Conservation (phyloP, 2,329 filamentous ascomycete species). For the Davidsoniella eucalypti region DNA sequence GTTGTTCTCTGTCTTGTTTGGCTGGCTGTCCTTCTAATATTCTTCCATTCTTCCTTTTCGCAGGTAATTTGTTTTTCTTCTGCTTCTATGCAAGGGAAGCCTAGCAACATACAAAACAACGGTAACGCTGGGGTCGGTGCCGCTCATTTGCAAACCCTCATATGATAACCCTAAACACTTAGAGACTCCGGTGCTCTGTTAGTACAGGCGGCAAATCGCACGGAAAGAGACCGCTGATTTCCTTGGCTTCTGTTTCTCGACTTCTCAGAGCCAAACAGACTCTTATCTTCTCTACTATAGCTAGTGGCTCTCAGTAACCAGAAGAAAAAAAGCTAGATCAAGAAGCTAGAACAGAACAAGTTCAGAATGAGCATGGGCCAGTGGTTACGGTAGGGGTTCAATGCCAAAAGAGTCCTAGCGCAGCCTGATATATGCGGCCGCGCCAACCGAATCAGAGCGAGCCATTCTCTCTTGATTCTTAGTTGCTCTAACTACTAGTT, state of each 20-base stretch:
- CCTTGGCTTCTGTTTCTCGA: neutral
- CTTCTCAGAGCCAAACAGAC: neutral
- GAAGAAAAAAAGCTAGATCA: no score
- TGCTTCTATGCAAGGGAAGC: no score
- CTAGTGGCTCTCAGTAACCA: neutral
- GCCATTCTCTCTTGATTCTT: neutral
- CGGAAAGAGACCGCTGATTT: neutral
- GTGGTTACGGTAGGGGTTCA: neutral
- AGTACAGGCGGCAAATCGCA: neutral
- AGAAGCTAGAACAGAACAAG: neutral
- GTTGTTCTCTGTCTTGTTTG: no score
- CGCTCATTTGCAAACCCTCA: no score
- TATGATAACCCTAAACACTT: neutral
- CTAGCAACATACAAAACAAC: no score
- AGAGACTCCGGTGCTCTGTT: neutral
- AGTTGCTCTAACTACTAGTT: no score
- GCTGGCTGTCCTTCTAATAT: no score
- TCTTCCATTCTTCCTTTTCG: no score
- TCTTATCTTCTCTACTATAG: neutral
- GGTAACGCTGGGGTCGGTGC: no score
- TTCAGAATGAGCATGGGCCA: neutral
- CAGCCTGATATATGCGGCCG: constrained; percentile 6
- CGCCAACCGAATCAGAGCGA: constrained; percentile 3
- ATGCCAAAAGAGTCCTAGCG: constrained; percentile 5
- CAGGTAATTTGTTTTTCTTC: no score